Evolutionary conservation across 371 early-diverging fungal genomes (phyloP).

Genomic region (Mortierella sp.): DNA sequence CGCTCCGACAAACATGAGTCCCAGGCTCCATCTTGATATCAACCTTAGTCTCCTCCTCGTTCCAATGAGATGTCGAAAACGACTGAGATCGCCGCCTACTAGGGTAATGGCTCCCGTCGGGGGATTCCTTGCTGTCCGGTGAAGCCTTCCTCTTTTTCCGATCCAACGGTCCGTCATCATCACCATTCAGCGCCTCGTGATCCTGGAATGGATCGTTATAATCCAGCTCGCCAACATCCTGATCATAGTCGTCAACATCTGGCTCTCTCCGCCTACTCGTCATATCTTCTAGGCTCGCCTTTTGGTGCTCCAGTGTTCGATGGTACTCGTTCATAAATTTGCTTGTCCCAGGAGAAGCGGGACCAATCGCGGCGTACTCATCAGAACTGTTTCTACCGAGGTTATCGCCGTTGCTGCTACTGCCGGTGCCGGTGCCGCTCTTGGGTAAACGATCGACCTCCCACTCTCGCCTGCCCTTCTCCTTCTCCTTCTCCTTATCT

Average conservation of each 20-base stretch:
- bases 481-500: neutral
- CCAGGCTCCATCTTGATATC: slow-evolving; percentile 22
- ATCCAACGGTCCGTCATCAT: neutral
- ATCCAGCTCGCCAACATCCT: neutral
- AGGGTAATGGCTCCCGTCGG: slow-evolving; percentile 14
- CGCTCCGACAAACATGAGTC: neutral
- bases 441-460: slow-evolving; percentile 8
- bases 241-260: neutral
- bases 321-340: neutral
- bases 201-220: neutral
- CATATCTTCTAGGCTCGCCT: neutral
- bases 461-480: neutral
- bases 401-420: neutral
- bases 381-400: neutral
- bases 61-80: slow-evolving; percentile 20
- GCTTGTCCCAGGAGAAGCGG: neutral
- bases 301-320: neutral
- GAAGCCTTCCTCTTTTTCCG: slow-evolving; percentile 26
- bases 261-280: neutral
- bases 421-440: neutral
- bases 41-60: slow-evolving; percentile 22
- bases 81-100: slow-evolving; percentile 38
- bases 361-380: neutral
- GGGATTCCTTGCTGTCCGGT: slow-evolving; percentile 16
- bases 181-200: neutral